Evolutionary conservation across 768 basidiomycete genomes (phyloP).

Genomic region (Pulveroboletus sp.): DNA sequence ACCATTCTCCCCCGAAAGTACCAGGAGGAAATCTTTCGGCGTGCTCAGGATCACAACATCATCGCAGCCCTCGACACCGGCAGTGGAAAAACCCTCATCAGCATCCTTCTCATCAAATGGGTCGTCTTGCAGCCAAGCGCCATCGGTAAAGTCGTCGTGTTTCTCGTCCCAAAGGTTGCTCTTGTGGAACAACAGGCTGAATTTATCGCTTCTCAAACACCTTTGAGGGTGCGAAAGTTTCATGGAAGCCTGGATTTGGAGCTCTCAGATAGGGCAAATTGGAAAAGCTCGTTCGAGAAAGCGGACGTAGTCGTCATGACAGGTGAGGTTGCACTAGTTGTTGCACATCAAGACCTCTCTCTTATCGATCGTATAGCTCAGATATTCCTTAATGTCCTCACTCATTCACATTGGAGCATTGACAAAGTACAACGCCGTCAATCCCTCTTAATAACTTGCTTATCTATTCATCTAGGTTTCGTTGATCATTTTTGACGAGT

Average conservation of each 20-base stretch:
- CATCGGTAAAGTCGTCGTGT: constrained; percentile 62
- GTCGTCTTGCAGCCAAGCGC: constrained; percentile 50
- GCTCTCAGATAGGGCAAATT: constrained; percentile 61
- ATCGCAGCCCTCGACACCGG: constrained; percentile 61
- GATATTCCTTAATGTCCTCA: constrained; percentile 76
- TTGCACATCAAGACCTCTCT: not conserved
- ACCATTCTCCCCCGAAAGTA: constrained; percentile 47
- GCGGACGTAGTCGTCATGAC: constrained; percentile 87
- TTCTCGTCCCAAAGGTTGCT: constrained; percentile 82
- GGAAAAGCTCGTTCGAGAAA: constrained; percentile 59
- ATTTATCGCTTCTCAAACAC: constrained; percentile 62
- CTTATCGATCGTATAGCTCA: constrained; percentile 50
- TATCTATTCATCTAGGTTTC: constrained; percentile 40
- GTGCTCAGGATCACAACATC: constrained; percentile 50
- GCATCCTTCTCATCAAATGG: constrained; percentile 72
- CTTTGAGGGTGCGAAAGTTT: constrained; percentile 64
- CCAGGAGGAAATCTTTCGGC: constrained; percentile 54
- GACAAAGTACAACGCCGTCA: constrained; percentile 41
- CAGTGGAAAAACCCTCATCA: constrained; percentile 61
- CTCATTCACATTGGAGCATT: constrained; percentile 80
- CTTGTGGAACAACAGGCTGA: constrained; percentile 81
- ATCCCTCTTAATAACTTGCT: not conserved
- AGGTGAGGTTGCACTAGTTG: constrained; percentile 40
- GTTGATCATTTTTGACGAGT: constrained; percentile 56
- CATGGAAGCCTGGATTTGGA: constrained; percentile 72